Evolutionary conservation across 495 filamentous ascomycete genomes (phyloP).

Genomic region (Aspergillus asperescens): DNA sequence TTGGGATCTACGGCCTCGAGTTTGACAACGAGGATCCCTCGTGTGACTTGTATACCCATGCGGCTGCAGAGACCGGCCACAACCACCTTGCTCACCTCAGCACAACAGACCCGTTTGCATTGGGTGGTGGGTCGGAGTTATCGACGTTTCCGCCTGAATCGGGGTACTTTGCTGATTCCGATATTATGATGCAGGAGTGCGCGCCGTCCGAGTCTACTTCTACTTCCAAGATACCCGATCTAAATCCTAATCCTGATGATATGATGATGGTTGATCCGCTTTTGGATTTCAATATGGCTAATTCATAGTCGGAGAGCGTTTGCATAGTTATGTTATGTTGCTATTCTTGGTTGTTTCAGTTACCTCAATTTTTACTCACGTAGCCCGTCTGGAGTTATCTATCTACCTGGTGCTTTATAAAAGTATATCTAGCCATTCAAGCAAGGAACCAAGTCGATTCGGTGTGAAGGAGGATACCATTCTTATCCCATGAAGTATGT

Average conservation of each 20-base stretch:
- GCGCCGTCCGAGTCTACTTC: not conserved
- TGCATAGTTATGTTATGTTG: no score
- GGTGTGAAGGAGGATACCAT: no score
- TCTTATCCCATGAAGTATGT: no score
- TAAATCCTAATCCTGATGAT: constrained; percentile 24
- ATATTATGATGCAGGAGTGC: constrained; percentile 33
- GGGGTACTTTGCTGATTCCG: constrained; percentile 13
- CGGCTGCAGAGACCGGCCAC: not conserved
- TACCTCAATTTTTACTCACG: no score
- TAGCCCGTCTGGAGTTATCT: no score
- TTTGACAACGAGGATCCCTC: constrained; percentile 27
- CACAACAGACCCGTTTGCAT: constrained; percentile 8
- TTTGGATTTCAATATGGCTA: constrained; percentile 30
- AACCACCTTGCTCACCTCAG: not conserved
- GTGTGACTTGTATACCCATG: constrained; percentile 18
- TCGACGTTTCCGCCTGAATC: constrained; percentile 5
- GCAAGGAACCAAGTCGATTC: no score
- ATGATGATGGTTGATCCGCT: constrained; percentile 36
- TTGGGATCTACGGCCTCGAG: constrained; percentile 44
- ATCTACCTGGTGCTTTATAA: no score
- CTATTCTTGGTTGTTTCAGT: no score
- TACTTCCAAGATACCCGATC: constrained; percentile 27
- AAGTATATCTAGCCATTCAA: no score
- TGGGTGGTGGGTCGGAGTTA: not conserved
- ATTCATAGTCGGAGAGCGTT: constrained; percentile 12